phyloP scores from a whole-genome alignment of 2,329 filamentous ascomycete genomes.

The Neopestalotiopsis sp. region DNA sequence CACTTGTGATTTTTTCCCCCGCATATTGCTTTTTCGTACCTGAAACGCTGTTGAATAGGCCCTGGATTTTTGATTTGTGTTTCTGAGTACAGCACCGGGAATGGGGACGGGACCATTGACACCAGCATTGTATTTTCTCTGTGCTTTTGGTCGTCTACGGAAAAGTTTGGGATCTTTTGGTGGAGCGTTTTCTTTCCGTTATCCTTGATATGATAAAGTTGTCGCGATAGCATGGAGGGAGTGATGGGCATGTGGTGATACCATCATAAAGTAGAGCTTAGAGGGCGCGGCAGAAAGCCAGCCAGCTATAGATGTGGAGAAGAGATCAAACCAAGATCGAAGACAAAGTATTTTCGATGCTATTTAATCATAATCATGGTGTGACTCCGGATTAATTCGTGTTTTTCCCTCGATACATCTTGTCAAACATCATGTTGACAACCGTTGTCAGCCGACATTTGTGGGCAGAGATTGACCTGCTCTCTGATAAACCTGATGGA shows the following conservation, averaged over 20 bases:
- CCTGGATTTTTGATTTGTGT: not conserved
- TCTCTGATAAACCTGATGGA: too few relatives aligned
- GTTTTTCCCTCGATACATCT: too few relatives aligned
- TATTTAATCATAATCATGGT: too few relatives aligned
- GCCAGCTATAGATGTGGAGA: not conserved
- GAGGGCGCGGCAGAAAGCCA: not conserved
- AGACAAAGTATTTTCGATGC: not conserved
- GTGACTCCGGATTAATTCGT: too few relatives aligned
- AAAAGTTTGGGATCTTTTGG: not conserved
- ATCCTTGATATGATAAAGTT: not conserved
- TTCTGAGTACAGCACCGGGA: not conserved
- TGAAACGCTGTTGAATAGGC: not conserved
- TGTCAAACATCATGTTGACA: too few relatives aligned
- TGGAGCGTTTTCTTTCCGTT: not conserved
- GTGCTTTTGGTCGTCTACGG: not conserved
- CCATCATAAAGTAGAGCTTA: conserved; percentile 25
- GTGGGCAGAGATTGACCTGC: too few relatives aligned
- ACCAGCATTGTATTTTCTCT: not conserved
- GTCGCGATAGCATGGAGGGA: conserved; percentile 9
- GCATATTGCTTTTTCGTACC: not conserved
- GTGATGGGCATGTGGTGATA: conserved; percentile 24
- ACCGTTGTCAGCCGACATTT: too few relatives aligned
- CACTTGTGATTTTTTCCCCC: not conserved
- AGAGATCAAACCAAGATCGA: not conserved
- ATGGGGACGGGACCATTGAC: not conserved